Evolutionary conservation across 2,329 filamentous ascomycete genomes (phyloP).

Genomic region (Trichophyton rubrum): DNA sequence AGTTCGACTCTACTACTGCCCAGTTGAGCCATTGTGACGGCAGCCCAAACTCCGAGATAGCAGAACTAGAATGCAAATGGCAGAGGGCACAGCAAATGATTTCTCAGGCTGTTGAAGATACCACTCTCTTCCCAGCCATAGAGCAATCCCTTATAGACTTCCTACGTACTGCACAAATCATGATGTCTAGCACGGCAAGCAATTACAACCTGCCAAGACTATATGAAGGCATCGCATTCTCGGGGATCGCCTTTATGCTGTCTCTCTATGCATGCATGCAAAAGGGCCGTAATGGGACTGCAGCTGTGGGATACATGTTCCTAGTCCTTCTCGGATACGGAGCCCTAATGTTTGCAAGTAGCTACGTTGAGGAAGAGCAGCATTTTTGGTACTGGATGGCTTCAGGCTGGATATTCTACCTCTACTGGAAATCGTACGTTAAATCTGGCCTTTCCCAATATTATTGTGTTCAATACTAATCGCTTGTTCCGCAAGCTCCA

Average conservation of each 20-base stretch:
- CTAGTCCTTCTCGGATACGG: conserved; percentile 53
- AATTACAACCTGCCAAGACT: conserved; percentile 63
- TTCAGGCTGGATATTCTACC: conserved; percentile 35
- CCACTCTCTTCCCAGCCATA: conserved; percentile 13
- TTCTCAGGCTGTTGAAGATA: conserved; percentile 6
- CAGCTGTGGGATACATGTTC: conserved; percentile 11
- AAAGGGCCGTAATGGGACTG: not conserved
- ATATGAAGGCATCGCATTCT: conserved; percentile 24
- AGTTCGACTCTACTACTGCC: conserved; percentile 14
- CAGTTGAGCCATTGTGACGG: conserved; percentile 16
- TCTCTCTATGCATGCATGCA: conserved; percentile 22
- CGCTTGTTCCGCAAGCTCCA: not conserved
- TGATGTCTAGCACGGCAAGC: conserved; percentile 82
- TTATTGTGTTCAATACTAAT: not conserved
- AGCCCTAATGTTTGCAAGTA: conserved; percentile 93
- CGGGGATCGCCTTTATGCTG: conserved; percentile 32
- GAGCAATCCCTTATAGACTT: conserved; percentile 39
- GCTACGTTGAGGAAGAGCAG: conserved; percentile 95
- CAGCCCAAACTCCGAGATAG: conserved; percentile 27
- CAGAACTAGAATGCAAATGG: conserved; percentile 60
- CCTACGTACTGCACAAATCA: conserved; percentile 57
- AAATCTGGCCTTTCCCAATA: not conserved
- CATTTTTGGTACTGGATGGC: conserved; percentile 96
- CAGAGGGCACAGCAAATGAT: conserved; percentile 24
- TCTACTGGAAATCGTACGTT: conserved; percentile 31